These are phyloP conservation scores for Rhodotorula sp. DNA, from an alignment of 1,284 basidiomycete genomes.

Conservation along the genomic window DNA sequence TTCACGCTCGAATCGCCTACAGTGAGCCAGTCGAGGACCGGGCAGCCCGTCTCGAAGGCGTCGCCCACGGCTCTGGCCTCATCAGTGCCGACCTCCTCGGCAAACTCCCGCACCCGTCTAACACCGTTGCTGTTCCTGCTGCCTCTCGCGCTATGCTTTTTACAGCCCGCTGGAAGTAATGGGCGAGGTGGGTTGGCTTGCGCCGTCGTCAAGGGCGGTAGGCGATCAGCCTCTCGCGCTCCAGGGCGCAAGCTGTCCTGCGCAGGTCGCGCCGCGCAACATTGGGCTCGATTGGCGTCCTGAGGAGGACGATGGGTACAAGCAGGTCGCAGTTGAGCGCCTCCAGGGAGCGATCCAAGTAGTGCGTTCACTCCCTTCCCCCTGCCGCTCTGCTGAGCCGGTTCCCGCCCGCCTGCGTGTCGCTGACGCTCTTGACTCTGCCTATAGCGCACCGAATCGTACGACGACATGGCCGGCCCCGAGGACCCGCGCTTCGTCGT, in stretches of 20 bases:
- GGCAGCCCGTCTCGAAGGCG: background rate
- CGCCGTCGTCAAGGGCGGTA: background rate
- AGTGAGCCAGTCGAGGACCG: background rate
- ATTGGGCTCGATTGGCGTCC: constrained; percentile 34
- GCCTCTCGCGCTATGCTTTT: background rate
- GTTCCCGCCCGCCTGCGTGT: too few relatives aligned
- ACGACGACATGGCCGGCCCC: constrained; percentile 51
- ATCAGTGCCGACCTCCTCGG: background rate
- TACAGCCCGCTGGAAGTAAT: background rate
- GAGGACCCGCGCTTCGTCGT: constrained; percentile 51
- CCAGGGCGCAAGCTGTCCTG: constrained; percentile 20
- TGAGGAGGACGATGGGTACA: constrained; percentile 23
- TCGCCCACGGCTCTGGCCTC: background rate
- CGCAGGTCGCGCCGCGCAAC: constrained; percentile 15
- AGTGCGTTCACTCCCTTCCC: constrained; percentile 5
- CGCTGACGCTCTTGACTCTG: too few relatives aligned
- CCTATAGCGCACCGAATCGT: constrained; percentile 50
- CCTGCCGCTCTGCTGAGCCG: background rate
- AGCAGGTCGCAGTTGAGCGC: constrained; percentile 21
- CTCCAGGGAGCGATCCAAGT: constrained; percentile 31
- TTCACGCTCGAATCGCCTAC: background rate
- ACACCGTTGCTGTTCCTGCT: background rate
- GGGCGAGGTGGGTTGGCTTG: background rate
- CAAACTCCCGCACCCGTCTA: background rate
- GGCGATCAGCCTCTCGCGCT: background rate